phyloP scores from a whole-genome alignment of 2,329 filamentous ascomycete genomes.

The Fusarium sp. region DNA sequence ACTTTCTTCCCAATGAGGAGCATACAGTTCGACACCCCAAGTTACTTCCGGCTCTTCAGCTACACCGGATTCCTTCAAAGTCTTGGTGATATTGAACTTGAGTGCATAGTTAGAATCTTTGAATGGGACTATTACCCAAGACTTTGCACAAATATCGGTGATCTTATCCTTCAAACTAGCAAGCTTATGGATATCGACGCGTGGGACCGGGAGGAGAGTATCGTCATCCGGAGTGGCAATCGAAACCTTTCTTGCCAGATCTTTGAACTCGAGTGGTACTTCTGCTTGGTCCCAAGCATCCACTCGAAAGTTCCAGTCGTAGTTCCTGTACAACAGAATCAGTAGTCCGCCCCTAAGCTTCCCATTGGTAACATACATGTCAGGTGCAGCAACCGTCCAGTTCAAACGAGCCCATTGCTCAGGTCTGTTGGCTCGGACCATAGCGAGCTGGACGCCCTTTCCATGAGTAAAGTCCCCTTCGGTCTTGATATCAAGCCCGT shows the following conservation, averaged over 20 bases:
- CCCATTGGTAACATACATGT: constrained; percentile 47
- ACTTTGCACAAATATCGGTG: constrained; percentile 42
- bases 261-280: constrained; percentile 30
- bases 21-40: constrained; percentile 50
- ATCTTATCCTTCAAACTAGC: constrained; percentile 9
- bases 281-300: constrained; percentile 41
- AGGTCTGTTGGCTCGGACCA: constrained; percentile 33
- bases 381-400: constrained; percentile 51
- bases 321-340: constrained; percentile 38
- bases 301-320: constrained; percentile 52
- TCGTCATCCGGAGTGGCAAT: constrained; percentile 20
- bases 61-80: constrained; percentile 40
- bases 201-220: constrained; percentile 24
- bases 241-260: constrained; percentile 39
- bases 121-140: constrained; percentile 47
- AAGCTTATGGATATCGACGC: constrained; percentile 24
- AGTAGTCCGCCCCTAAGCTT: constrained; percentile 1
- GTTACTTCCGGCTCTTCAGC: constrained; percentile 38
- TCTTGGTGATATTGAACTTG: constrained; percentile 48
- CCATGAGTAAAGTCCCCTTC: constrained; percentile 19
- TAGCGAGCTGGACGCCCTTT: constrained; percentile 37
- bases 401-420: constrained; percentile 44
- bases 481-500: constrained; percentile 39
- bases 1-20: constrained; percentile 52
- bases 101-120: constrained; percentile 48